Base-by-base conservation (phyloP, 805 yeast species). In the Candida pseudofarinosa region DNA sequence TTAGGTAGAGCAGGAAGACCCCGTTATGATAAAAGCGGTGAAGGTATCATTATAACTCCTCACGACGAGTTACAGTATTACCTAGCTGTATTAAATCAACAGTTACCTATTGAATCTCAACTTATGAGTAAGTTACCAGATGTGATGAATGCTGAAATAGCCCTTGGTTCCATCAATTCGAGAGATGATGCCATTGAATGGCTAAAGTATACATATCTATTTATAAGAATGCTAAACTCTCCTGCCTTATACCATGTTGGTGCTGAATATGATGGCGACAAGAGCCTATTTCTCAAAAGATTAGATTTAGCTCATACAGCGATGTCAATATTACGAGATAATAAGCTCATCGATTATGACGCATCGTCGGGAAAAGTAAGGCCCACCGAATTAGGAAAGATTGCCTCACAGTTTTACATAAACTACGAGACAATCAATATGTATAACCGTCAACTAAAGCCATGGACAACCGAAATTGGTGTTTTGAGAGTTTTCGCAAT, bases 1-100 rank as follows among this genome's bases (percentile, higher is more conserved):
- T 71, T 91, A n/a, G 98, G 98, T 31, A 80, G 98, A 69, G 98
- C 98, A 15, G 98, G 98, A 52, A 77, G 99, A 63, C 99, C 99
- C 0, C 74, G 97, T 41, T 93, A 85, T 63, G 99, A 91, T 61
- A 80, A 81, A 14, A 79, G 81, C 54, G 99, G 99, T 54, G 96
- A 88, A 53, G 99, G 98, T 67, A 81, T 91, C 3, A 87, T 91
- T 26, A 88, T 91, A 38, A 93, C 98, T 0, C 76, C 90, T 0
- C 93, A 87, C 45, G 81, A 82, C 16, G 95, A 89, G 53, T 74
- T 91, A 14, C 91, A 87, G 50, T 90, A 88, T 58, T 91, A 89
- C 56, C 71, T 93, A 54, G 95, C 97, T 0, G 76, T 91, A n/a
- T 69, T 89, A 49, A 90, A 89, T 58, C 95, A 89, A 51, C 96